A percentile compares a stretch with the other conserved stretches of the same genome.
Evolutionary conservation across 495 filamentous ascomycete species (phyloP).

Genomic region (Lasiosphaeriaceae sp.): DNA sequence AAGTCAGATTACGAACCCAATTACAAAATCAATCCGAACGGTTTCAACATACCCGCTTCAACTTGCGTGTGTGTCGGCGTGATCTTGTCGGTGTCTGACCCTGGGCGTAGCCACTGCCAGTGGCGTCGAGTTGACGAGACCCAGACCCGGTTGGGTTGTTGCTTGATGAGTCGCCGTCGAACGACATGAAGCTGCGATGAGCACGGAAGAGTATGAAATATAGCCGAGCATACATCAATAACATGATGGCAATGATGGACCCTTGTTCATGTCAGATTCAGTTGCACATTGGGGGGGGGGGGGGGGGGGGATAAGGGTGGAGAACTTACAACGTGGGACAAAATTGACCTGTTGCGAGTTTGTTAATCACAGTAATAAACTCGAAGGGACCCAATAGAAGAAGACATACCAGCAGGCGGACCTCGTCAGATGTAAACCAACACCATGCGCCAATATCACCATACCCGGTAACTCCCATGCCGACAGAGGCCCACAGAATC

Average conservation of each 20-base stretch:
- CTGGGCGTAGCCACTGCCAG: not conserved
- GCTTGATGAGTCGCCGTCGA: conserved; percentile 5
- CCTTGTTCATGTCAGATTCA: not conserved
- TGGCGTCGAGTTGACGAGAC: not conserved
- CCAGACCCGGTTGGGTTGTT: not conserved
- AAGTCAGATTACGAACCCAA: not conserved
- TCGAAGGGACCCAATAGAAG: not conserved
- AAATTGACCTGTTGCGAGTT: too few relatives aligned
- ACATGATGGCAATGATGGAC: conserved; percentile 38
- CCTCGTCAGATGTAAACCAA: conserved; percentile 40
- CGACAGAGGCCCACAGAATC: conserved; percentile 31
- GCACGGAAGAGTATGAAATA: conserved; percentile 40
- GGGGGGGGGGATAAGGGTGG: too few relatives aligned
- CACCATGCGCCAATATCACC: conserved; percentile 43
- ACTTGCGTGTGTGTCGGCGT: conserved; percentile 8
- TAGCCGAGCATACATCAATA: conserved; percentile 36
- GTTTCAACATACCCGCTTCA: conserved; percentile 27
- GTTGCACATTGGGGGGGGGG: too few relatives aligned
- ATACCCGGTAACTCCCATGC: conserved; percentile 35
- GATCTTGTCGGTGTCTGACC: not conserved
- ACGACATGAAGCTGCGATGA: conserved; percentile 31
- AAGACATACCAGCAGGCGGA: conserved; percentile 24
- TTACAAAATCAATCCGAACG: not conserved
- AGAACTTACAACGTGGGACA: too few relatives aligned
- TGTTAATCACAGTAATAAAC: too few relatives aligned